Base-by-base conservation (phyloP, 352 stramenopile species). In the Phytophthora colocasiae region DNA sequence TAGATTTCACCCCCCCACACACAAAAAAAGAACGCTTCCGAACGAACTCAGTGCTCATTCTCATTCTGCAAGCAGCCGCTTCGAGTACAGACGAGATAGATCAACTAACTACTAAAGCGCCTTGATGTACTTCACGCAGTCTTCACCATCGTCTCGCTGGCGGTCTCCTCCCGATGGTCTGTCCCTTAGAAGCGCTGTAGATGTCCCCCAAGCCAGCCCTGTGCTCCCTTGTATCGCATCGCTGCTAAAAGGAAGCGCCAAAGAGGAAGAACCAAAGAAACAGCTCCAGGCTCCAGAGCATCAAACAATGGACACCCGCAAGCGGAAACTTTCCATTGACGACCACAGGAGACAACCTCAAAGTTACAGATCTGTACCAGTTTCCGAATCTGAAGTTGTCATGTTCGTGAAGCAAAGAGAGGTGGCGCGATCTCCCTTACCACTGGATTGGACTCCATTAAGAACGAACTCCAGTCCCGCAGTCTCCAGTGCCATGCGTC, bases 191-290 rank as follows among this genome's bases (percentile, higher is more conserved):
- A 58, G 31, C 19, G 38, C 19, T 15, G 22, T 39, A 63, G 45
- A 43, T 32, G 29, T 32, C 31, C 14, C 19, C 43, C n/a, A 40
- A 3, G 14, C 31, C 44, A 32, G 38, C 19, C 51, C 52, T 5
- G 22, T 69, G 19, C 17, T 73, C 40, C 65, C 59, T 3, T 38
- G 11, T 15, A 69, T 73, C 32, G 17, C 65, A 11, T 73, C 65
- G 32, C 41, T 73, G 10, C 31, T 73, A 24, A 58, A 40, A 2
- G n/a, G 8, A 40, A 24, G 41, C 27, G 12, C 19, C 27, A 15
- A 8, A 29, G 41, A 6, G 15, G 44, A 9, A 22, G 7, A 44
- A 19, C 24, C 2, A 1, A 22, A 14, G 17, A 53, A 36, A 10
- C 31, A 43, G 9, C 22, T 66, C 2, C 29, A 29, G 11, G 9